These are phyloP conservation scores for Lophium mytilinum DNA, from an alignment of 495 filamentous ascomycete genomes.

Conservation along the genomic window DNA sequence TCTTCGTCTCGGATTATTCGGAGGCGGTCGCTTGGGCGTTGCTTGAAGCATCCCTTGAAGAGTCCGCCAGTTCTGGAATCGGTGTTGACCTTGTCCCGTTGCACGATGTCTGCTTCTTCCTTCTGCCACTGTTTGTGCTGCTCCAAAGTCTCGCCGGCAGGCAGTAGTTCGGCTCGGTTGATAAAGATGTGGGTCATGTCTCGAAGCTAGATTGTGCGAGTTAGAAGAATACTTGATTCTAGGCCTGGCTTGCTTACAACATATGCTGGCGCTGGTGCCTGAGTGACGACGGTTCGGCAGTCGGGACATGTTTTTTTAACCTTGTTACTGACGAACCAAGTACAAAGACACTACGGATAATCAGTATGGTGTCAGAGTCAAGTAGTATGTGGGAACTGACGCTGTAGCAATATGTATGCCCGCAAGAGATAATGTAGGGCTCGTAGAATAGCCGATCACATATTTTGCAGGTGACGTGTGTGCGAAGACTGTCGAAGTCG, in stretches of 20 bases:
- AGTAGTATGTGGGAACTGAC: slow-evolving; percentile 32
- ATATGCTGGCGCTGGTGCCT: slow-evolving; percentile 62
- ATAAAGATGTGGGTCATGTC: slow-evolving; percentile 61
- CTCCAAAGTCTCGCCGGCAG: slow-evolving; percentile 52
- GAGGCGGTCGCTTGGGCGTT: slow-evolving; percentile 19
- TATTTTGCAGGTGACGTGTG: slow-evolving; percentile 55
- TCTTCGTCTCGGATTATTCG: slow-evolving; percentile 46
- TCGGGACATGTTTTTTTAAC: slow-evolving; percentile 64
- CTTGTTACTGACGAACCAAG: slow-evolving; percentile 55
- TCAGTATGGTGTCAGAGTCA: slow-evolving; percentile 10
- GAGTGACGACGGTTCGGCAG: slow-evolving; percentile 52
- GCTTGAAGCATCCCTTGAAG: slow-evolving; percentile 57
- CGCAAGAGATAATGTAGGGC: slow-evolving; percentile 62
- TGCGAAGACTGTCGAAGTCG: slow-evolving; percentile 35
- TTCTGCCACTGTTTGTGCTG: slow-evolving; percentile 51
- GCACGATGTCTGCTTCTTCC: slow-evolving; percentile 47
- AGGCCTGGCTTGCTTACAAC: slow-evolving; percentile 39
- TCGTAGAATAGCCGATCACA: slow-evolving; percentile 64
- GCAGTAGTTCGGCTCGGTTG: slow-evolving; percentile 53
- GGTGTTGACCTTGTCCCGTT: slow-evolving; percentile 44
- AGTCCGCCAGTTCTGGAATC: slow-evolving; percentile 48
- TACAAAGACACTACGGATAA: slow-evolving; percentile 49
- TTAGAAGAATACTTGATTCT: background rate
- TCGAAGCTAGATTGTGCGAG: slow-evolving; percentile 44
- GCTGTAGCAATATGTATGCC: slow-evolving; percentile 69